These are phyloP conservation scores for Aquilaria agallochum DNA, from an alignment of 441 rosid species.

Conservation along the genomic window DNA sequence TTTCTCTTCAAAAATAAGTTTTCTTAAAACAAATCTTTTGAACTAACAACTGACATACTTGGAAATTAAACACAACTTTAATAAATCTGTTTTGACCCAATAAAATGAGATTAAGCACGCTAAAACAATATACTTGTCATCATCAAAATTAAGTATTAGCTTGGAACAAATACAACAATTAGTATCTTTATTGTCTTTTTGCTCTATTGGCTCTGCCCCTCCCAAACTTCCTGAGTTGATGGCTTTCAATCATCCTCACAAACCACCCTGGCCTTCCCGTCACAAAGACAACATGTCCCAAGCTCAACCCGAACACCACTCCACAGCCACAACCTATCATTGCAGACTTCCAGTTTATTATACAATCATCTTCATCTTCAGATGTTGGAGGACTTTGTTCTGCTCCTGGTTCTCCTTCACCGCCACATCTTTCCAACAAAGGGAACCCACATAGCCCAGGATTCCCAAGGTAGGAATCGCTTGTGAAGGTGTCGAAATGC, in stretches of 20 bases:
- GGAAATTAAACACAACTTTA: too few species aligned
- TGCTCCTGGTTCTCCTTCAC: neutral
- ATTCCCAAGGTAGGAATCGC: neutral
- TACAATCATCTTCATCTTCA: neutral
- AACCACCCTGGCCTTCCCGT: slow-evolving; percentile 8
- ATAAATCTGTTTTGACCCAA: too few species aligned
- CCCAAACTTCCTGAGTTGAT: neutral
- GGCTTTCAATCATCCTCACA: neutral
- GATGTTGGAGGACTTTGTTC: neutral
- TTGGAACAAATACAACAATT: too few species aligned
- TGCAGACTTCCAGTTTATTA: slow-evolving; percentile 6
- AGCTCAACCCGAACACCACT: slow-evolving; percentile 6
- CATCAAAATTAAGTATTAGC: too few species aligned
- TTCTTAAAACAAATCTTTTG: too few species aligned
- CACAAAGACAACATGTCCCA: neutral
- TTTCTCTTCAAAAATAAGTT: too few species aligned
- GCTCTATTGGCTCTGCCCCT: neutral
- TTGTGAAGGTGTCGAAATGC: slow-evolving; percentile 12
- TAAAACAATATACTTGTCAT: too few species aligned
- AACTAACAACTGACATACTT: too few species aligned
- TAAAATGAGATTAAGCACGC: too few species aligned
- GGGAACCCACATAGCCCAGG: neutral
- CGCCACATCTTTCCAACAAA: neutral
- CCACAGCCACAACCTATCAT: slow-evolving; percentile 10
- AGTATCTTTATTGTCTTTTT: neutral